Evolutionary conservation across 805 yeast species (phyloP), one percentile per base, ranked within the genome.

Genomic region (Danielia oregonensis): DNA sequence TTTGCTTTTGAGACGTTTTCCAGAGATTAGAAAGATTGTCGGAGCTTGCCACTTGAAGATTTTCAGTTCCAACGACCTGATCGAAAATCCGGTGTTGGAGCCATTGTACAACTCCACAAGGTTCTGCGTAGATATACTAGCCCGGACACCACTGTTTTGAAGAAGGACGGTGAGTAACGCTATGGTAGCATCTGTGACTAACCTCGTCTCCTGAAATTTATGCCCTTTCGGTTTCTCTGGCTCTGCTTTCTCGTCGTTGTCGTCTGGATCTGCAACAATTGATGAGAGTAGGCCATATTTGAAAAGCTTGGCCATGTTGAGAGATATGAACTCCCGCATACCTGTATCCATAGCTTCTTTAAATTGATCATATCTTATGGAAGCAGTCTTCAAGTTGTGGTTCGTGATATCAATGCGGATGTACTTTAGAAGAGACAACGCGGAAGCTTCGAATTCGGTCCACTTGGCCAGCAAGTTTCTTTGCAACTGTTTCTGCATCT

Each of bases 31-130:
- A 6, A 89, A 45, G 1, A 91, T 54, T 0, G 95, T 76, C 0
- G 96, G 95, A 0, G 95, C 93, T 46, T 76, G 79, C 96, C 97
- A 91, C 48, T 88, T 86, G 65, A 86, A 78, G 0, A 82, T 83
- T 43, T 81, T 86, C 36, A 82, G 74, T 58, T 89, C 96, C 38
- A 91, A 72, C 0, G 96, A 82, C 19, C 95, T 64, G 73, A 89
- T 86, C 0, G 96, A 86, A 54, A 85, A 91, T 2, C 97, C 97
- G 2, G 79, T 68, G 30, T 76, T 82, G 7, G 86, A 63, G 0
- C 94, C 96, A 6, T 72, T 66, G 48, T 81, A 89, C 8, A 89
- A 68, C 46, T 76, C 78, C 28, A 76, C 66, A 34, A 84, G 51
- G 27, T 74, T 70, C 4, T 73, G 61, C 15, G 62, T 63, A 0